Conservation (phyloP, 257 asterid species). For the Solanum chilense region DNA sequence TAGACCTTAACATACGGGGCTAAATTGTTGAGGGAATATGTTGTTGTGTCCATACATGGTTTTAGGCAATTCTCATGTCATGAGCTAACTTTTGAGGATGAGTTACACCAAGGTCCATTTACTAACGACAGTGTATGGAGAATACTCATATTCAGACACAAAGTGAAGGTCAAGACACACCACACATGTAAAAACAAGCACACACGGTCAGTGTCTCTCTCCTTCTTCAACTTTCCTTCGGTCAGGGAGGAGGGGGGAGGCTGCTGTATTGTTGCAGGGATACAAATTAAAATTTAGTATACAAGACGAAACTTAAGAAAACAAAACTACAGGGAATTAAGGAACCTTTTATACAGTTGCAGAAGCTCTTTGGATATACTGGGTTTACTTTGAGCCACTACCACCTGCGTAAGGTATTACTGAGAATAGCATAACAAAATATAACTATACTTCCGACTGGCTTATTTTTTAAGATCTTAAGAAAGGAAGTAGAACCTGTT, state of each 20-base stretch:
- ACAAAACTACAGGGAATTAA: not conserved
- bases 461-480: not conserved
- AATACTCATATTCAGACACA: not conserved
- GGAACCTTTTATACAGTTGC: constrained; percentile 69
- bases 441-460: not conserved
- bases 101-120: not conserved
- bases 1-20: not conserved
- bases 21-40: not conserved
- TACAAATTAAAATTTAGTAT: not conserved
- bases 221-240: not conserved
- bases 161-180: not conserved
- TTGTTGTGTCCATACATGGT: not conserved
- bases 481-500: constrained; percentile 17
- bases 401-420: constrained; percentile 25
- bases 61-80: not conserved
- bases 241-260: not conserved
- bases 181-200: not conserved
- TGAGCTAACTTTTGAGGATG: not conserved
- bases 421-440: not conserved
- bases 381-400: constrained; percentile 22
- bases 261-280: not conserved
- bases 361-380: constrained; percentile 51
- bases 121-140: not conserved
- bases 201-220: not conserved
- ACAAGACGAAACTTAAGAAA: not conserved